Evolutionary conservation across 2,329 filamentous ascomycete genomes (phyloP).

Genomic region (Hymenoscyphus repandus): DNA sequence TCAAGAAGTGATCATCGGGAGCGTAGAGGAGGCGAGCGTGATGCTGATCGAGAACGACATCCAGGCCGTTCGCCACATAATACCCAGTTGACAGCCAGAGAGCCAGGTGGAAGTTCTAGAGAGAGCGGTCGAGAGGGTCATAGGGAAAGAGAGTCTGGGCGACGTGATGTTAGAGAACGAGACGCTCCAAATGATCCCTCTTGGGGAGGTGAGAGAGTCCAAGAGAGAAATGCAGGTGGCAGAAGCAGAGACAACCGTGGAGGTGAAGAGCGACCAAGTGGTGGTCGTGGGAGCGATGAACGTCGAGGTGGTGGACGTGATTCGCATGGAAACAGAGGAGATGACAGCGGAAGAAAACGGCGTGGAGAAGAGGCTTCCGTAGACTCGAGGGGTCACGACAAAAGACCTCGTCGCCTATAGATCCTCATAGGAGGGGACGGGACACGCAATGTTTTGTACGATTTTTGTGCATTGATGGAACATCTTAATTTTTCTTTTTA

Average conservation of each 20-base stretch:
- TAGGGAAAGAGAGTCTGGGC: slow-evolving; percentile 18
- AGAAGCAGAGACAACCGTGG: slow-evolving; percentile 18
- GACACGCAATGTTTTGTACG: not conserved
- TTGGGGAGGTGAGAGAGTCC: slow-evolving; percentile 20
- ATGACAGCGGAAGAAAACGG: slow-evolving; percentile 26
- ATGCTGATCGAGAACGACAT: slow-evolving; percentile 21
- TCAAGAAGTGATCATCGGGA: slow-evolving; percentile 27
- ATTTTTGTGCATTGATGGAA: slow-evolving; percentile 1
- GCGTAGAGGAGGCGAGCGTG: slow-evolving; percentile 20
- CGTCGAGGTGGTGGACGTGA: slow-evolving; percentile 23
- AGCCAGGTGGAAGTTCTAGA: slow-evolving; percentile 2
- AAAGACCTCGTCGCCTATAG: slow-evolving; percentile 24
- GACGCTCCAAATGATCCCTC: slow-evolving; percentile 17
- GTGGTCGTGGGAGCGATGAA: slow-evolving; percentile 15
- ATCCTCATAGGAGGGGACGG: too few relatives aligned
- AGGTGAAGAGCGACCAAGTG: slow-evolving; percentile 14
- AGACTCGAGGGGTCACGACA: slow-evolving; percentile 31
- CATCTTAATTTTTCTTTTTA: too few relatives aligned
- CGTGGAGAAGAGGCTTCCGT: slow-evolving; percentile 25
- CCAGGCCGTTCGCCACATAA: slow-evolving; percentile 12
- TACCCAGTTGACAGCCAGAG: slow-evolving; percentile 7
- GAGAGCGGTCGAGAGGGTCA: slow-evolving; percentile 8
- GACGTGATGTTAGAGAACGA: slow-evolving; percentile 22
- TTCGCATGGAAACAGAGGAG: slow-evolving; percentile 21
- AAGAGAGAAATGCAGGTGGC: slow-evolving; percentile 15